A percentile compares a stretch with the other conserved stretches of the same genome.
Conservation (phyloP, 140 eudicot species). For the Bidens hawaiensis region DNA sequence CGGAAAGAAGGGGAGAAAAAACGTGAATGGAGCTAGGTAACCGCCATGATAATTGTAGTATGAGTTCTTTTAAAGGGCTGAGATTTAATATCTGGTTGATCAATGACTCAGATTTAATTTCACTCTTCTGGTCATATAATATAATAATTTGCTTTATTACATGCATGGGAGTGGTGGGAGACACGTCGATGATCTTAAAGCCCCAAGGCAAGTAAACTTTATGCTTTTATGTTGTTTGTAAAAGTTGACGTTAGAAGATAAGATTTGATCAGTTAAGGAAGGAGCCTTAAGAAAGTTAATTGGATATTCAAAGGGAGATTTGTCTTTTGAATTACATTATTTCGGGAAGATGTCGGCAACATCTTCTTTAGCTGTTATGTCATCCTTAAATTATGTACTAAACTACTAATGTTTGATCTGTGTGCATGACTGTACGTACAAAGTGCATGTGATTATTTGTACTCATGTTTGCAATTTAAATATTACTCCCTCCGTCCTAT, state of each 20-base stretch:
- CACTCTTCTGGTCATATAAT: too few relatives aligned
- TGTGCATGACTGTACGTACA: background rate
- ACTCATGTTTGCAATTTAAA: background rate
- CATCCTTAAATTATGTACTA: too few relatives aligned
- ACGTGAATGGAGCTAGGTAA: too few relatives aligned
- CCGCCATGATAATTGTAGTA: too few relatives aligned
- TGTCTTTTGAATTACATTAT: too few relatives aligned
- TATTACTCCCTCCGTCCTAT: too few relatives aligned
- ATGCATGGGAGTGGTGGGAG: background rate
- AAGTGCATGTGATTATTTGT: background rate
- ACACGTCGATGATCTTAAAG: background rate
- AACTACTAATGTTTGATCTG: background rate
- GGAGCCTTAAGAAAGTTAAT: background rate
- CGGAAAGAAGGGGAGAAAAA: too few relatives aligned
- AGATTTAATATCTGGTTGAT: too few relatives aligned
- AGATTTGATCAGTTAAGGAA: background rate
- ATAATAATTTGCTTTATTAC: background rate
- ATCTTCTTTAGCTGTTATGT: background rate
- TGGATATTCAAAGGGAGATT: background rate
- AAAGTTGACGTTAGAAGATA: background rate
- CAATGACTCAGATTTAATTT: too few relatives aligned
- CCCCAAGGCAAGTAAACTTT: background rate
- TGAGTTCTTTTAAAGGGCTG: too few relatives aligned
- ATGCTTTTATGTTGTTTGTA: background rate
- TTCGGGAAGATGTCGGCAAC: background rate